Evolutionary conservation across 139 green algal genomes (phyloP).

Genomic region (Coelastrella sp.): DNA sequence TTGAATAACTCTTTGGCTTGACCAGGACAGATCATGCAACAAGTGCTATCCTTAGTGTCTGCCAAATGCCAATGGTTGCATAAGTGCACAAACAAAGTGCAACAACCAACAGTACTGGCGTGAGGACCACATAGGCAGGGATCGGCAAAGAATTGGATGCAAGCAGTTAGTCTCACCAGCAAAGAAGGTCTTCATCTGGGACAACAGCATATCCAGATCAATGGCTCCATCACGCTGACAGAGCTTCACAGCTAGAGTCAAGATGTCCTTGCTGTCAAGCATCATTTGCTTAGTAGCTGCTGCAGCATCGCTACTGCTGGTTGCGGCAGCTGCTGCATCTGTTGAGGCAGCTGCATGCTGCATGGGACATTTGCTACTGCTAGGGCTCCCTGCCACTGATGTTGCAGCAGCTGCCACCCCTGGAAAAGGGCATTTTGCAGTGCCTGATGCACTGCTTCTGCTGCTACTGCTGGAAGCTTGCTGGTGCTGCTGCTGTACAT

Average conservation of each 20-base stretch:
- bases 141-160: too few relatives aligned
- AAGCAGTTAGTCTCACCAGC: too few relatives aligned
- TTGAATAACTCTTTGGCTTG: not conserved
- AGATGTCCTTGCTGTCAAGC: conserved; percentile 41
- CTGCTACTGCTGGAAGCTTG: not conserved
- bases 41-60: not conserved
- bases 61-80: not conserved
- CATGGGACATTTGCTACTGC: conserved; percentile 31
- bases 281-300: conserved; percentile 26
- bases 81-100: not conserved
- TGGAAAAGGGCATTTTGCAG: conserved; percentile 1
- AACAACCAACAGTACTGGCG: too few relatives aligned
- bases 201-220: conserved; percentile 42
- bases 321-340: conserved; percentile 12
- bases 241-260: conserved; percentile 41
- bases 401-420: conserved; percentile 18
- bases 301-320: conserved; percentile 23
- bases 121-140: too few relatives aligned
- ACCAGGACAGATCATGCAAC: not conserved
- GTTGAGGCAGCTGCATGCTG: not conserved
- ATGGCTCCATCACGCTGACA: not conserved
- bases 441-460: not conserved
- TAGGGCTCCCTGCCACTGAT: not conserved
- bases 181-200: conserved; percentile 41
- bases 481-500: conserved; percentile 22